phyloP scores from a whole-genome alignment of 192 early-diverging fungal species.

The Oehlia diaphana region DNA sequence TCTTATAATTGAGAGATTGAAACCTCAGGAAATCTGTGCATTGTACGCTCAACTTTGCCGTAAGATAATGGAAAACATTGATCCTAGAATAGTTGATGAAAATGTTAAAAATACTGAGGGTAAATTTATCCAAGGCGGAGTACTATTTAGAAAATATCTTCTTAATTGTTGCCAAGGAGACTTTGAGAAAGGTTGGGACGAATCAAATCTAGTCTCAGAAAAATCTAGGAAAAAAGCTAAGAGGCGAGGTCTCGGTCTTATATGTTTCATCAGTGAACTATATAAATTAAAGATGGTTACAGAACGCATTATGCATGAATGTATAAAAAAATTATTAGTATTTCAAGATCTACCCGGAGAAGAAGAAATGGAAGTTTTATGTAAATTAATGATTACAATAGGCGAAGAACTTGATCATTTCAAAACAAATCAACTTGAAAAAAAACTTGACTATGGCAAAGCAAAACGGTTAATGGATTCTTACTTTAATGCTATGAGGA shows the following conservation, averaged over 20 bases:
- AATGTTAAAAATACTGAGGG: constrained; percentile 61
- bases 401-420: constrained; percentile 77
- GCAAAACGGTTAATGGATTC: constrained; percentile 69
- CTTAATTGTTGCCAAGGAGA: constrained; percentile 94
- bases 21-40: constrained; percentile 68
- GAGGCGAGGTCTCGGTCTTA: constrained; percentile 90
- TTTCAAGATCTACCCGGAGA: constrained; percentile 81
- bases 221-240: constrained; percentile 68
- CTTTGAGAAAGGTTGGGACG: constrained; percentile 87
- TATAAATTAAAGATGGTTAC: constrained; percentile 90
- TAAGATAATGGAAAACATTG: constrained; percentile 68
- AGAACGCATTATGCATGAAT: constrained; percentile 93
- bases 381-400: constrained; percentile 88
- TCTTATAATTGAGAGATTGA: constrained; percentile 94
- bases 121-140: constrained; percentile 52
- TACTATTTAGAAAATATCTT: constrained; percentile 87
- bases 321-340: constrained; percentile 77
- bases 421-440: not conserved
- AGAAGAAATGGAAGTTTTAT: constrained; percentile 92
- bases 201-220: constrained; percentile 67
- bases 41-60: constrained; percentile 90
- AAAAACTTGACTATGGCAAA: constrained; percentile 66
- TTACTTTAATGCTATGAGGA: constrained; percentile 81
- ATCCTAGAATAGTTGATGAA: constrained; percentile 57
- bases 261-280: constrained; percentile 93